These are phyloP conservation scores for Nemania serpens DNA, from an alignment of 2,329 filamentous ascomycete genomes.

Conservation along the genomic window DNA sequence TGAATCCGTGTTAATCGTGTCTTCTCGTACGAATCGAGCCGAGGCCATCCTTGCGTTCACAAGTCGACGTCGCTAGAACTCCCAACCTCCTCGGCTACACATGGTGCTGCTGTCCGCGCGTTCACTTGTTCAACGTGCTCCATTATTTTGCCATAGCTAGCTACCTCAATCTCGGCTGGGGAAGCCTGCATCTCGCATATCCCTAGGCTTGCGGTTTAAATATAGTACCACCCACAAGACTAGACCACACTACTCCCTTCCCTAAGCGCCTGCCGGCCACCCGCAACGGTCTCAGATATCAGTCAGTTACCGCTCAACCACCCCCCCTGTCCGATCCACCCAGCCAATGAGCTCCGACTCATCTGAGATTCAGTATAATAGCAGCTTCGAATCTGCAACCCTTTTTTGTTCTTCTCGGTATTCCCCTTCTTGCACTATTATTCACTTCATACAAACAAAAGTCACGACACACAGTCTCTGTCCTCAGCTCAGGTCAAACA, in stretches of 20 bases:
- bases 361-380: slow-evolving; percentile 24
- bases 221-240: slow-evolving; percentile 28
- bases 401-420: slow-evolving; percentile 3
- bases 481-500: not conserved
- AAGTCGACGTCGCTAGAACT: slow-evolving; percentile 13
- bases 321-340: slow-evolving; percentile 29
- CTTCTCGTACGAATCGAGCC: too few relatives aligned
- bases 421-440: slow-evolving; percentile 12
- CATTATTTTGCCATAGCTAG: slow-evolving; percentile 20
- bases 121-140: slow-evolving; percentile 20
- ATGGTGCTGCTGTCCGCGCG: slow-evolving; percentile 7
- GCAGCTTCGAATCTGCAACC: slow-evolving; percentile 16
- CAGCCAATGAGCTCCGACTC: slow-evolving; percentile 14
- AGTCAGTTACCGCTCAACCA: slow-evolving; percentile 34
- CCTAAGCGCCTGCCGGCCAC: slow-evolving; percentile 39
- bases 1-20: not conserved
- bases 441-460: slow-evolving; percentile 4
- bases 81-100: slow-evolving; percentile 19
- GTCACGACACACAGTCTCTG: not conserved
- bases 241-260: too few relatives aligned
- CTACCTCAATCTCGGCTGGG: slow-evolving; percentile 39
- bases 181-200: slow-evolving; percentile 38
- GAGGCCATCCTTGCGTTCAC: too few relatives aligned
- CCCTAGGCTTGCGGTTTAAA: slow-evolving; percentile 30
- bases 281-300: slow-evolving; percentile 32